Evolutionary conservation across 345 rosid species (phyloP), one percentile per base, ranked within the genome.

Genomic region (Nasturtium officinale): DNA sequence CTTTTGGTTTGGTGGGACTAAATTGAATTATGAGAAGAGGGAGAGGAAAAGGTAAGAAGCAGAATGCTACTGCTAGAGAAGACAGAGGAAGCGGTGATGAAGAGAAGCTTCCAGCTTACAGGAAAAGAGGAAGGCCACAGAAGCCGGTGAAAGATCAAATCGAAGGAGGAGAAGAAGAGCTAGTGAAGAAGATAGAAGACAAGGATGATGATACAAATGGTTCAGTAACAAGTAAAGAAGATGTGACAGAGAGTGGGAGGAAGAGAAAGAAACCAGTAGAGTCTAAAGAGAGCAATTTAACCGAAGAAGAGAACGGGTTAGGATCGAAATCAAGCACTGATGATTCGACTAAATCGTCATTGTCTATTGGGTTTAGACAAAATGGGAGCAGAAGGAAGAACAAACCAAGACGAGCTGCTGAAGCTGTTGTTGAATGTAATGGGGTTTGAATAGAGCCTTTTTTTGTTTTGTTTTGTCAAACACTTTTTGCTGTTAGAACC

Each of bases 361-460:
- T 4, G 3, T 70, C 79, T 46, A 76, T 62, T 30, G 95, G 97
- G 38, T 88, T 75, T 78, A 78, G 92, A 60, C 87, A 82, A 20
- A 81, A 60, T 68, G 88, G 90, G 50, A 90, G 88, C 65, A 84
- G 95, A 67, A 81, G 95, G 71, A 90, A 90, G 83, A 90, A 78
- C 82, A 90, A 82, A 80, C 97, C 97, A 33, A 83, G 89, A 26
- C 60, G 95, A 40, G 97, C 97, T 70, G 97, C 97, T 18, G 97
- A 88, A 84, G 95, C 85, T 67, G 90, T 87, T 26, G 85, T 90
- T 48, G 89, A 85, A 58, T 88, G 89, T 86, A 85, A 82, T 75
- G 87, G 85, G 10, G 62, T 68, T 68, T 73, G 67, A 65, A 18
- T 35, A 62, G 30, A 30, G 61, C 47, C 2, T 23, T 23, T 23